Base-by-base conservation (phyloP, 306 rosid genomes). In the Prosopis cineraria region DNA sequence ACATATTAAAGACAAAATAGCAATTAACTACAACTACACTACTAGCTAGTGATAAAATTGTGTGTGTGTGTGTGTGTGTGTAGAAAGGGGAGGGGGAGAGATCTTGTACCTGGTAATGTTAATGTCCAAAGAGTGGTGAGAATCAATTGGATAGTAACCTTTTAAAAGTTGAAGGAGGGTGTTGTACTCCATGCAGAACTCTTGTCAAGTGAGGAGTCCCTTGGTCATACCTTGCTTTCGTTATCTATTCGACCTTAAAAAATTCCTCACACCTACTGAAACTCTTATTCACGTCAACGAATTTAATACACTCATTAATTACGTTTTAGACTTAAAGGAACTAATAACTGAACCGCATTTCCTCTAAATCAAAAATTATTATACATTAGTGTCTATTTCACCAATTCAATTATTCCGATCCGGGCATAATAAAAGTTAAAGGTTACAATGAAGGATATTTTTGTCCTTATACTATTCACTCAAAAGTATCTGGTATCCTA, bases 171-270 rank as follows among this genome's bases (percentile, higher is more conserved):
- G 58, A 59, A 10, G 70, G 27, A 33, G 45, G 70, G 47, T n/a
- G 70, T 36, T 65, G 70, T 9, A 5, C 29, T n/a, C 48, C 47
- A 36, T 65, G 70, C 70, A 4, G 30, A 33, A 3, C 70, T 65
- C 68, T 14, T 36, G 70, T 65, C 70, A 65, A 65, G n/a, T 36
- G 70, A 65, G 20, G 47, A 65, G 70, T 65, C 48, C 29, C 70
- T 20, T 65, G 19, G 7, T 10, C 36, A 37, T 65, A n/a, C 70
- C 70, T 65, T 37, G 31, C 70, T n/a, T 65, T 65, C 19, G 14
- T 20, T 20, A 4, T 65, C 70, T 20, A 0, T 65, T 65, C 70
- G 30, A 65, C 70, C 70, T 65, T n/a, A 13, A 20, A 13, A 20
- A 50, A 36, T 37, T 67, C 50, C 31, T 12, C 27, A 67, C 11